phyloP scores from a whole-genome alignment of 805 yeast genomes.

The Saccharomycopsis sp. region DNA sequence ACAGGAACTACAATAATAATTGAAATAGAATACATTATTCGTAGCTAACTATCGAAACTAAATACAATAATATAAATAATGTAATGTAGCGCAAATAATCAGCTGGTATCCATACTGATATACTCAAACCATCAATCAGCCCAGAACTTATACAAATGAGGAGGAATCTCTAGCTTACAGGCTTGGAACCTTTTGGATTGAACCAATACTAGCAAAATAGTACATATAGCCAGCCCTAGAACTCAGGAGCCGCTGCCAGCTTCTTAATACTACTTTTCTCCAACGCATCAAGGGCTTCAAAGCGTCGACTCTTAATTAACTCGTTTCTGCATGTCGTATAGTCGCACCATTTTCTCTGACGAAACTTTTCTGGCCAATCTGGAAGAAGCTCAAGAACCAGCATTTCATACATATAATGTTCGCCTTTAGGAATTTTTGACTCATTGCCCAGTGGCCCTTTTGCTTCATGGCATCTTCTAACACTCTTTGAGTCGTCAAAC shows the following conservation, averaged over 20 bases:
- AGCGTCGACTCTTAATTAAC: conserved; percentile 49
- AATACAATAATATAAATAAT: not conserved
- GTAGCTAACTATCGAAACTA: not conserved
- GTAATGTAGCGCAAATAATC: not conserved
- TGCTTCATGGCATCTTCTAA: not conserved
- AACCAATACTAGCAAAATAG: conserved; percentile 4
- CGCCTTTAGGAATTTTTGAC: conserved; percentile 56
- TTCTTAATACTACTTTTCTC: conserved; percentile 44
- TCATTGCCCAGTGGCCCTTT: not conserved
- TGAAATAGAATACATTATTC: not conserved
- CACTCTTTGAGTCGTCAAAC: conserved; percentile 45
- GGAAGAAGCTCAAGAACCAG: conserved; percentile 45
- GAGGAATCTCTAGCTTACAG: conserved; percentile 58
- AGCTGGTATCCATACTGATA: not conserved
- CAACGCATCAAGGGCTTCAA: conserved; percentile 61
- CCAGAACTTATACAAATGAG: conserved; percentile 61
- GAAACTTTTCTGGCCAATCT: conserved; percentile 70
- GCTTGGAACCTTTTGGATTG: too few species aligned
- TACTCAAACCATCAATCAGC: conserved; percentile 45
- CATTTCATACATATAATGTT: conserved; percentile 85
- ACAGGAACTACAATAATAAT: too few species aligned
- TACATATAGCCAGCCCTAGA: too few species aligned
- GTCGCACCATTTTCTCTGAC: conserved; percentile 72
- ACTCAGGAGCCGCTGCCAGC: too few species aligned
- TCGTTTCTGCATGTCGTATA: conserved; percentile 62